A percentile compares a stretch with the other conserved stretches of the same genome.
Conservation (phyloP, 495 filamentous ascomycete genomes). For the Pyrenula massariospora region DNA sequence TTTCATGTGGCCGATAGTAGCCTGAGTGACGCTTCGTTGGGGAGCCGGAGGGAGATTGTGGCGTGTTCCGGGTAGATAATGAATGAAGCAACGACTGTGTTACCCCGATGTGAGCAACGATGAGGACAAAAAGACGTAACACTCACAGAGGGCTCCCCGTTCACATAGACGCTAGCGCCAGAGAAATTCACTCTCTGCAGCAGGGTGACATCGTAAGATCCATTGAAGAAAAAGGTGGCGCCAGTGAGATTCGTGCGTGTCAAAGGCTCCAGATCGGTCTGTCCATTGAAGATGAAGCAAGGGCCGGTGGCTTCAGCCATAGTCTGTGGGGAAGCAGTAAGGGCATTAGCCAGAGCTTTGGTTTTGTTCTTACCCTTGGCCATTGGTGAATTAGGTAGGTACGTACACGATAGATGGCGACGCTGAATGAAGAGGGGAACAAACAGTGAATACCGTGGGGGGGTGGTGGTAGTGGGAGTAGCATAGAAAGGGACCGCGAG, state of each 20-base stretch:
- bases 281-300: background rate
- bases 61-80: background rate
- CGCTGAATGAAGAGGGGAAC: too few species aligned
- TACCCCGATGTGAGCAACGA: background rate
- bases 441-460: too few species aligned
- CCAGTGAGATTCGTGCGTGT: background rate
- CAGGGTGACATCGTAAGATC: background rate
- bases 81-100: background rate
- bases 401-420: too few species aligned
- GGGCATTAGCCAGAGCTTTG: background rate
- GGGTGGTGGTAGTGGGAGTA: too few species aligned
- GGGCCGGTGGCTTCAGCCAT: background rate
- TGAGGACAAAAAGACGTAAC: background rate
- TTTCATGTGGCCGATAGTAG: background rate
- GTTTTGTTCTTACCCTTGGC: too few species aligned
- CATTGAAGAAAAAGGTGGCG: conserved; percentile 1
- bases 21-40: background rate
- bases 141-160: background rate
- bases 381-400: too few species aligned
- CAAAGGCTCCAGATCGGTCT: background rate
- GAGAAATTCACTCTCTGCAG: background rate
- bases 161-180: background rate
- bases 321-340: background rate
- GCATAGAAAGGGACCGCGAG: too few species aligned
- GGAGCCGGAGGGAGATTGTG: background rate